These are phyloP conservation scores for Alternaria arborescens DNA, from an alignment of 2,329 filamentous ascomycete genomes.

Conservation along the genomic window DNA sequence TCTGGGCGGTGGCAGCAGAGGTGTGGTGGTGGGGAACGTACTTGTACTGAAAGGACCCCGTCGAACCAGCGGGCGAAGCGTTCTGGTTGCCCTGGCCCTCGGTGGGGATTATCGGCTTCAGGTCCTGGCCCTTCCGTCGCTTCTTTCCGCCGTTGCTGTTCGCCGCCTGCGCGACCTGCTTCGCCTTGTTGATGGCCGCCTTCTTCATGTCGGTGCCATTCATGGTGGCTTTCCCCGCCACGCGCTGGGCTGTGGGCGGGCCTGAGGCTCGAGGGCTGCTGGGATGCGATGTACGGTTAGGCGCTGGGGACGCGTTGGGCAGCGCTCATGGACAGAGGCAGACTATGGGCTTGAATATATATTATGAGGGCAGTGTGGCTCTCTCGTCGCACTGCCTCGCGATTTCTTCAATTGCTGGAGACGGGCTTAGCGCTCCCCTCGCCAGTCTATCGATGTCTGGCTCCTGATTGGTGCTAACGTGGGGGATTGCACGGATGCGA, in stretches of 20 bases:
- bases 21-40: constrained; percentile 40
- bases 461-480: constrained; percentile 40
- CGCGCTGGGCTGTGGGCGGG: constrained; percentile 31
- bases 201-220: constrained; percentile 71
- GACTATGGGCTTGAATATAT: constrained; percentile 7
- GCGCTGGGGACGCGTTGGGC: constrained; percentile 39
- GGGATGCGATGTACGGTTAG: constrained; percentile 32
- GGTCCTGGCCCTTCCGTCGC: constrained; percentile 73
- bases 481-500: constrained; percentile 26
- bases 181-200: constrained; percentile 71
- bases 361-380: constrained; percentile 21
- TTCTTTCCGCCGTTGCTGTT: constrained; percentile 71
- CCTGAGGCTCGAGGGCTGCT: constrained; percentile 19
- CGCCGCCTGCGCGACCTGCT: constrained; percentile 68
- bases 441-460: constrained; percentile 35
- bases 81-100: constrained; percentile 62
- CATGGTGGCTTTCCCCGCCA: constrained; percentile 59
- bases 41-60: constrained; percentile 52
- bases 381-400: constrained; percentile 35
- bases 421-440: constrained; percentile 48
- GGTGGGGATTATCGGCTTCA: constrained; percentile 80
- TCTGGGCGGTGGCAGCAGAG: constrained; percentile 6
- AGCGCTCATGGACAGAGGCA: constrained; percentile 38
- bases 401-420: constrained; percentile 49
- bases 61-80: constrained; percentile 51